A percentile compares a stretch with the other conserved stretches of the same genome.
These are phyloP conservation scores for Eucalyptus curtisii DNA, from an alignment of 345 rosid species.

Conservation along the genomic window DNA sequence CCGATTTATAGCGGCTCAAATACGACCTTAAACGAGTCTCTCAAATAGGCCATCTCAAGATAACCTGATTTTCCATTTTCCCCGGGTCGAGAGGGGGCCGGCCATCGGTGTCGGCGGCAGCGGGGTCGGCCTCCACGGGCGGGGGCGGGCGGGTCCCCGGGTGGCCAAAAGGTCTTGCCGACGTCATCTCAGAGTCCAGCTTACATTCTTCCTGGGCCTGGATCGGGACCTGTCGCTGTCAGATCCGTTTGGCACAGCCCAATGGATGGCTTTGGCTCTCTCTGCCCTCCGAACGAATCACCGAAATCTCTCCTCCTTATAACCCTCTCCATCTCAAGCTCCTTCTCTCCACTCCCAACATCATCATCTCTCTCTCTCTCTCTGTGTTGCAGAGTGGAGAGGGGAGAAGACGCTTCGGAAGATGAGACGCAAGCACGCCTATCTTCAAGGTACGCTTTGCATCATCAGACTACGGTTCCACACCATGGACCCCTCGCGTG, in stretches of 20 bases:
- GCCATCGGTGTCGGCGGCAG: background rate
- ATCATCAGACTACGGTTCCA: background rate
- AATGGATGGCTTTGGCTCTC: background rate
- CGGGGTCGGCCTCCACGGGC: background rate
- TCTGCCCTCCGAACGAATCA: background rate
- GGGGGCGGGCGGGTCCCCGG: background rate
- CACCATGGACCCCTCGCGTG: background rate
- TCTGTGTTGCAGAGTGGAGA: background rate
- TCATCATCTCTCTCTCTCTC: background rate
- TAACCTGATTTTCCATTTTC: background rate
- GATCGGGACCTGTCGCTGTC: conserved; percentile 20
- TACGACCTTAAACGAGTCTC: background rate
- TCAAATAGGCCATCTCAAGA: background rate
- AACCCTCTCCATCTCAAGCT: background rate
- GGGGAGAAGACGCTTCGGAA: conserved; percentile 13
- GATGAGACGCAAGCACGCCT: conserved; percentile 20
- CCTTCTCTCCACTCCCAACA: background rate
- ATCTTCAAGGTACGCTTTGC: conserved; percentile 21
- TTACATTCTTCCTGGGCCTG: conserved; percentile 22
- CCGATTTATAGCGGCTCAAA: background rate
- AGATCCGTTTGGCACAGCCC: conserved; percentile 24
- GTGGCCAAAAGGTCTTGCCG: background rate
- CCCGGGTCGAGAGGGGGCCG: background rate
- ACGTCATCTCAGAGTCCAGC: background rate
- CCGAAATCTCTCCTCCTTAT: background rate